phyloP scores from a whole-genome alignment of 371 early-diverging fungal genomes.

The Batkoa obscura region DNA sequence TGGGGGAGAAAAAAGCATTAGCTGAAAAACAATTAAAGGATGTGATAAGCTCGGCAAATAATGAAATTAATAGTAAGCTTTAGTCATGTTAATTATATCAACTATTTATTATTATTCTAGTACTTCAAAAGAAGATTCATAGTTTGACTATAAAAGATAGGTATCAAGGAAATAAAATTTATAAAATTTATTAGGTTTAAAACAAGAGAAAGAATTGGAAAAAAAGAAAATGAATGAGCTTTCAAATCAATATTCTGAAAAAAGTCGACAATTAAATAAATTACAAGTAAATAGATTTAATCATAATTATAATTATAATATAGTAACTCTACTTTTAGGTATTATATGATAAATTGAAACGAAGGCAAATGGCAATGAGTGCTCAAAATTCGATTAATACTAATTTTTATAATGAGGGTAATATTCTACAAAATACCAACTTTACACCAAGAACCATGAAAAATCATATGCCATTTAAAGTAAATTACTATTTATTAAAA shows the following conservation, averaged over 20 bases:
- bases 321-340: neutral
- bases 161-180: too few relatives aligned
- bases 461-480: neutral
- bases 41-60: neutral
- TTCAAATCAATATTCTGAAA: neutral
- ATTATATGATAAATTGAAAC: neutral
- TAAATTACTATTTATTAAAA: too few relatives aligned
- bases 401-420: neutral
- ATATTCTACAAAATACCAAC: neutral
- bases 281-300: neutral
- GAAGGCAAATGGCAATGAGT: neutral
- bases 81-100: neutral
- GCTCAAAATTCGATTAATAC: neutral
- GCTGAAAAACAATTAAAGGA: neutral
- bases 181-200: neutral
- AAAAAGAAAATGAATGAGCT: neutral
- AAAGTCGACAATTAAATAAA: neutral
- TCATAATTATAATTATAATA: neutral
- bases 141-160: neutral
- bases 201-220: neutral
- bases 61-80: neutral
- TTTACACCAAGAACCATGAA: neutral
- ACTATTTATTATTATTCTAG: neutral
- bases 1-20: neutral
- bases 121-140: neutral